A percentile compares a stretch with the other conserved stretches of the same genome.
These are phyloP conservation scores for Trypethelium eluteriae DNA, from an alignment of 495 filamentous ascomycete genomes.

Conservation along the genomic window DNA sequence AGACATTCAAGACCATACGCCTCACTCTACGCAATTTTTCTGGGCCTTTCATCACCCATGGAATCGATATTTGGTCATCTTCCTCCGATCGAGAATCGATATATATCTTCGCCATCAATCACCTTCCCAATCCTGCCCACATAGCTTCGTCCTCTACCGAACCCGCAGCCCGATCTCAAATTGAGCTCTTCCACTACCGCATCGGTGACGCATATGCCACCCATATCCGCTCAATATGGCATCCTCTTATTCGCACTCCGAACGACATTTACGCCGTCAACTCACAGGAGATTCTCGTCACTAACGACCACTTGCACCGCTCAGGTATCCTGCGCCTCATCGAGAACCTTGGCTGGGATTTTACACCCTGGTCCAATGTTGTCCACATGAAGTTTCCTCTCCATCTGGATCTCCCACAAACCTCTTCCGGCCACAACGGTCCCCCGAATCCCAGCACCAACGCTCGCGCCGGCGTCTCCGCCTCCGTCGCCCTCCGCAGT, in stretches of 20 bases:
- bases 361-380: conserved; percentile 31
- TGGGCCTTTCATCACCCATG: conserved; percentile 51
- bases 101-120: conserved; percentile 57
- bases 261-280: conserved; percentile 26
- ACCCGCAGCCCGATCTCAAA: conserved; percentile 14
- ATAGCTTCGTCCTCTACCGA: neutral
- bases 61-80: conserved; percentile 50
- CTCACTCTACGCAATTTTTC: conserved; percentile 47
- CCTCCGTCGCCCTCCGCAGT: conserved; percentile 37
- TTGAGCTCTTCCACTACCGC: conserved; percentile 27
- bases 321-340: neutral
- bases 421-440: conserved; percentile 17
- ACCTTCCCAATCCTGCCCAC: conserved; percentile 40
- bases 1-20: conserved; percentile 46
- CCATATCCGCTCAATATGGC: conserved; percentile 18
- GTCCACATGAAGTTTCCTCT: conserved; percentile 30
- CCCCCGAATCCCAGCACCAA: conserved; percentile 14
- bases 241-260: conserved; percentile 25
- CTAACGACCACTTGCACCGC: conserved; percentile 27
- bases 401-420: no score
- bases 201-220: conserved; percentile 13
- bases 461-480: conserved; percentile 37
- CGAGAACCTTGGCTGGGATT: neutral
- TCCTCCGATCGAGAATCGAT: conserved; percentile 40
- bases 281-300: conserved; percentile 24